Evolutionary conservation across 176 grass and related monocot species (phyloP), one percentile per base, ranked within the genome.

Genomic region (Aegilops tauschii): DNA sequence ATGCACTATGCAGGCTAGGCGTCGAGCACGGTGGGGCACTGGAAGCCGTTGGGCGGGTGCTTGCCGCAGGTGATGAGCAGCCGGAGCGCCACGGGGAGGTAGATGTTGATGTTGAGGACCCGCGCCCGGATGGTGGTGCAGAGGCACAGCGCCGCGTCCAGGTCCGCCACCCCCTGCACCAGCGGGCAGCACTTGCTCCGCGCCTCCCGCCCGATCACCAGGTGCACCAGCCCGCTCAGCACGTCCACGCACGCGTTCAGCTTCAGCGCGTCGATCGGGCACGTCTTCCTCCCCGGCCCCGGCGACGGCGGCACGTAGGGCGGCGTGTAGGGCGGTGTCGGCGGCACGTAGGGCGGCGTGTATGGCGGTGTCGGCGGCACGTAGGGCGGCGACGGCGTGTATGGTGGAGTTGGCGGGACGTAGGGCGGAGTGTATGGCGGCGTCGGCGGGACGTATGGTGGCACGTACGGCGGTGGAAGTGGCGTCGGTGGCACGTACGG

Each of bases 81-180:
- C 49, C 90, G 83, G 78, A 97, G 88, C 66, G 92, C 92, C 61
- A 97, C 40, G 39, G 92, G 94, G 73, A 97, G 90, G 81, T 88
- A 82, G 87, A 97, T 76, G 85, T 80, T 84, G 86, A 97, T 88
- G 84, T 79, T 90, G 81, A 97, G 94, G 13, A 92, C 70, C 58
- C 84, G 86, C 6, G 64, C 47, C n/a, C 87, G 90, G 58, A 97
- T 79, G 47, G 91, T 90, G 54, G 92, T 97, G 90, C 94, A 97
- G 18, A 97, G 92, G 84, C 94, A 97, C 9, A 97, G 83, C 88
- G 94, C 94, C 14, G 94, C 92, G 86, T 97, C 94, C n/a, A 97
- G 87, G 80, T 97, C 92, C 8, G 87, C 94, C 3, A 97, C 21
- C 6, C 94, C 94, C 70, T 88, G 87, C 74, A 97, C 27, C 81